A percentile compares a stretch with the other conserved stretches of the same genome.
Evolutionary conservation across 768 basidiomycete species (phyloP).

Genomic region (Crucibulum laeve): DNA sequence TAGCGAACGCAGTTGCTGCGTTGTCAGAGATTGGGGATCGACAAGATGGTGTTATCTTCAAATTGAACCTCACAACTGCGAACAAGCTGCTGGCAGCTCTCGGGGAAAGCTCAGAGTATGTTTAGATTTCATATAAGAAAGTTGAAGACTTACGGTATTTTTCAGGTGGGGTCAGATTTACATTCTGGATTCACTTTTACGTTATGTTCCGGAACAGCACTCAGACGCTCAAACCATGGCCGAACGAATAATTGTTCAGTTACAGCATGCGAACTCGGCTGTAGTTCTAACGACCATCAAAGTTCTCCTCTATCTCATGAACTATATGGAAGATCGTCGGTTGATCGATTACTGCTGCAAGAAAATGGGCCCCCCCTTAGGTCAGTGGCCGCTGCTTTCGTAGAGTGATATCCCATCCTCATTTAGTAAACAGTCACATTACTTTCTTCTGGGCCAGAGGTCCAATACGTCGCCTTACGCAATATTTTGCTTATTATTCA

Average conservation of each 20-base stretch:
- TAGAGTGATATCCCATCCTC: not conserved
- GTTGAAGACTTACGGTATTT: slow-evolving; percentile 8
- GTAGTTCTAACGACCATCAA: slow-evolving; percentile 99
- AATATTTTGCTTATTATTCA: slow-evolving; percentile 98
- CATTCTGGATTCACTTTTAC: slow-evolving; percentile 89
- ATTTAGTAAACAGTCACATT: slow-evolving; percentile 66
- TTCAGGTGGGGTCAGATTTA: slow-evolving; percentile 98
- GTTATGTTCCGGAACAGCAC: slow-evolving; percentile 87
- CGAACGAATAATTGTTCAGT: slow-evolving; percentile 89
- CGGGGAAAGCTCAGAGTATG: slow-evolving; percentile 96
- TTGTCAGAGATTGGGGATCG: slow-evolving; percentile 96
- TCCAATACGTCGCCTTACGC: slow-evolving; percentile 95
- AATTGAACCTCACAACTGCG: slow-evolving; percentile 81
- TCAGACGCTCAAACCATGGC: slow-evolving; percentile 91
- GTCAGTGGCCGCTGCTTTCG: slow-evolving; percentile 30
- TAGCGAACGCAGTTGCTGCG: slow-evolving; percentile 95
- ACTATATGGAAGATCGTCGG: slow-evolving; percentile 91
- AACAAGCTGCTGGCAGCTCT: slow-evolving; percentile 89
- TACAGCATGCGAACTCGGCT: slow-evolving; percentile 98
- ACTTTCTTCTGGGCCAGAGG: slow-evolving; percentile 95
- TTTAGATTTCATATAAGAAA: slow-evolving; percentile 13
- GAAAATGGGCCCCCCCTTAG: slow-evolving; percentile 97
- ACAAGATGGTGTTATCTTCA: slow-evolving; percentile 91
- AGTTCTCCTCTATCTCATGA: slow-evolving; percentile 93
- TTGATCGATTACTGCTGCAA: slow-evolving; percentile 88